Base-by-base conservation (phyloP, 352 stramenopile species). In the Phytophthora aleatoria region DNA sequence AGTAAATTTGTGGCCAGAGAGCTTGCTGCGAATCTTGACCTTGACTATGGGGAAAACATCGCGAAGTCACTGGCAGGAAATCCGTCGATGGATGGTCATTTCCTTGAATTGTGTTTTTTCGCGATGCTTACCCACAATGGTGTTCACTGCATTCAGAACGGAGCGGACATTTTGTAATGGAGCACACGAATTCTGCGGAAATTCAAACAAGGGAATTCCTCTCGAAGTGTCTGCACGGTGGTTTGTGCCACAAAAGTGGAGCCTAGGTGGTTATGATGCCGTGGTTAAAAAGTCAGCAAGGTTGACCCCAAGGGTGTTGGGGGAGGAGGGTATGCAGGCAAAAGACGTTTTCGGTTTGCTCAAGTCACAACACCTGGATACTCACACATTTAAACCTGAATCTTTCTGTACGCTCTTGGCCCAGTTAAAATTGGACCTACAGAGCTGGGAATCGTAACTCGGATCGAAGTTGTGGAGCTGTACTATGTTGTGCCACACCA, bases 101-200 rank as follows among this genome's bases (percentile, higher is more conserved):
- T 67, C 26, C n/a, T 47, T 3, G 49, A 50, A 38, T 36, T 53
- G 10, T 64, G 47, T 27, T 50, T 51, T 16, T 52, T 67, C 5
- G 41, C 35, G 20, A 27, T 16, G 35, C 50, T 52, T 44, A 27
- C 39, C 28, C 38, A 39, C 26, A 31, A 44, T 12, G 38, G 20
- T 20, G 26, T 58, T 54, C 9, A 59, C 31, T 27, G 15, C 33
- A 36, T 35, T 42, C 38, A 42, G 49, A 50, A 47, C 2, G 38
- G 6, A 20, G 13, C 26, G 11, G 9, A 24, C 48, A 45, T 33
- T 33, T 33, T 5, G 3, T 33, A 7, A 3, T 33, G 30, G 30
- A 33, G 30, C 30, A 8, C 30, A 33, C 30, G 30, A 33, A 33
- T 5, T 33, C 30, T 33, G 30, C 30, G 4, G 30, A 33, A 33